These are phyloP conservation scores for Lactarius tabidus DNA, from an alignment of 768 basidiomycete genomes.

Conservation along the genomic window DNA sequence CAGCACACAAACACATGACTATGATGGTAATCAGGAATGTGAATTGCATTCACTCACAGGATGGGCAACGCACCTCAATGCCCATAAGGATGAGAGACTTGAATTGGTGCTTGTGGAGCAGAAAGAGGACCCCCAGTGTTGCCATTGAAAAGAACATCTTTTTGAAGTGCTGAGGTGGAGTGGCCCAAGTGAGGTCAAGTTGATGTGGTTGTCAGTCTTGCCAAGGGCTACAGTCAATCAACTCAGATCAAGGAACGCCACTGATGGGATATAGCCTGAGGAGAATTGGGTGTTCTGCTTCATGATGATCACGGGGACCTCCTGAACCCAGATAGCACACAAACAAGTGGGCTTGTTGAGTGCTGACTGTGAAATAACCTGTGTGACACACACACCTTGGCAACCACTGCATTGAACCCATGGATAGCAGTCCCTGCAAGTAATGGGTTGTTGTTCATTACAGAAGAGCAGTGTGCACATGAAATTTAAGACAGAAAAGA, in stretches of 20 bases:
- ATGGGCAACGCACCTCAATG: slow-evolving; percentile 71
- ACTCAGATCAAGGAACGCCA: slow-evolving; percentile 44
- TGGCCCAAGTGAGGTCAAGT: slow-evolving; percentile 41
- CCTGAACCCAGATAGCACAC: slow-evolving; percentile 49
- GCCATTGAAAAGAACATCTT: slow-evolving; percentile 89
- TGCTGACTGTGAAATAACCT: not conserved
- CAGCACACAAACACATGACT: slow-evolving; percentile 88
- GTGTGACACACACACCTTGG: slow-evolving; percentile 46
- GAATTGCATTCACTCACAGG: not conserved
- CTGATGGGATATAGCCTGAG: slow-evolving; percentile 48
- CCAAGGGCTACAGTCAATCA: slow-evolving; percentile 41
- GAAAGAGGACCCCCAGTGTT: slow-evolving; percentile 54
- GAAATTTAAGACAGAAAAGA: slow-evolving; percentile 75
- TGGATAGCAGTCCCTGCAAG: slow-evolving; percentile 49
- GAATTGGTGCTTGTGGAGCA: slow-evolving; percentile 47
- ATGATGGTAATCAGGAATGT: not conserved
- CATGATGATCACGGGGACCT: slow-evolving; percentile 71
- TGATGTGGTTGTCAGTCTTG: slow-evolving; percentile 11
- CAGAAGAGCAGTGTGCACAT: slow-evolving; percentile 39
- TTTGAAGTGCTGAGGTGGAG: slow-evolving; percentile 59
- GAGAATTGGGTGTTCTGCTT: slow-evolving; percentile 82
- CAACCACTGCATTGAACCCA: slow-evolving; percentile 65
- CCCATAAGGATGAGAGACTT: slow-evolving; percentile 74
- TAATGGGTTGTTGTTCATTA: not conserved
- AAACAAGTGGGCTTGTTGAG: not conserved